Conservation (phyloP, 129 eudicot genomes). For the Tagetes patula region DNA sequence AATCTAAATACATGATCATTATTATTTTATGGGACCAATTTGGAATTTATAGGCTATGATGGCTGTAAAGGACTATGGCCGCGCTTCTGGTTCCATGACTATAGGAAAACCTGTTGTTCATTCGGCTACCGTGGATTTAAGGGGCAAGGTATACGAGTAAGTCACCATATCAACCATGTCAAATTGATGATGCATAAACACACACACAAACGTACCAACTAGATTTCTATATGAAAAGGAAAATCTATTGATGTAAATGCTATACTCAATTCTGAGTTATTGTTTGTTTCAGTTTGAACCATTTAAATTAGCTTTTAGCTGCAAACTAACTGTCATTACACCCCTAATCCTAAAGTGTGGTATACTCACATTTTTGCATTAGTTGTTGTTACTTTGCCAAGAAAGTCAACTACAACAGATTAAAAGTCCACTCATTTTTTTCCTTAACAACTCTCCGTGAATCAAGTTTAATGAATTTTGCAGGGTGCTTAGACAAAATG, state of each 20-base stretch:
- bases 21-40: constrained; percentile 16
- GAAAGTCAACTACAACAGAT: background rate
- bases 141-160: constrained; percentile 90
- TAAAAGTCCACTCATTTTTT: background rate
- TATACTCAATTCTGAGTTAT: background rate
- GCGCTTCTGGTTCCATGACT: constrained; percentile 66
- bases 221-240: too few relatives aligned
- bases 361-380: background rate
- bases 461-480: constrained; percentile 3
- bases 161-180: constrained; percentile 18
- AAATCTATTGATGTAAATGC: background rate
- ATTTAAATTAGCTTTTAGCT: background rate
- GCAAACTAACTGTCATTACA: background rate
- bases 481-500: constrained; percentile 82
- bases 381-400: background rate
- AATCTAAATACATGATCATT: background rate
- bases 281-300: background rate
- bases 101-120: constrained; percentile 88
- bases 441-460: background rate
- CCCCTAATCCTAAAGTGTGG: background rate
- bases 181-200: too few relatives aligned
- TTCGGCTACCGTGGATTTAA: constrained; percentile 80
- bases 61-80: constrained; percentile 84
- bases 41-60: constrained; percentile 69
- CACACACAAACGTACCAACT: too few relatives aligned